Conservation (phyloP, 2,329 filamentous ascomycete genomes). For the Botryosphaeria dothidea region DNA sequence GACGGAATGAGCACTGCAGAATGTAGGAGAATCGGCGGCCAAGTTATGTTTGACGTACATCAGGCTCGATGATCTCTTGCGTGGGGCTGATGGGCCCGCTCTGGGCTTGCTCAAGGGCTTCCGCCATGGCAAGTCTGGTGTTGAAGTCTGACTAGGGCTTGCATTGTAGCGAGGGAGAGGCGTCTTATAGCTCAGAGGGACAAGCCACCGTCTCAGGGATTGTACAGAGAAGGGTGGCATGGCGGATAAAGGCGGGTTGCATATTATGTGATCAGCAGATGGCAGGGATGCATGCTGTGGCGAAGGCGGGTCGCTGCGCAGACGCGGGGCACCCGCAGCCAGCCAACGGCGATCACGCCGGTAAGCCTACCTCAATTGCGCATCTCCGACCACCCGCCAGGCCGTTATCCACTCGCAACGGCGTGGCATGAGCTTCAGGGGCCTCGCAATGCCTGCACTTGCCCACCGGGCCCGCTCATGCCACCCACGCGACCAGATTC, state of each 20-base stretch:
- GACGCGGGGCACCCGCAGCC: neutral
- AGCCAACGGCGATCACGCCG: neutral
- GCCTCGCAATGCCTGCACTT: neutral
- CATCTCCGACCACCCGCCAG: neutral
- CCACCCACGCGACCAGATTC: neutral
- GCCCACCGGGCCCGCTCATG: neutral
- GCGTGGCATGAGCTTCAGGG: neutral
- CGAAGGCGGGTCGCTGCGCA: neutral
- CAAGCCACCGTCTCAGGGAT: neutral
- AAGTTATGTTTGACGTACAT: no score
- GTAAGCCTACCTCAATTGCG: neutral
- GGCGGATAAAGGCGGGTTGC: neutral
- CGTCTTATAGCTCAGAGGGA: neutral
- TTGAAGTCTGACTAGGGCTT: neutral
- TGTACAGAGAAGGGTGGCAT: neutral
- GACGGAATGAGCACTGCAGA: neutral
- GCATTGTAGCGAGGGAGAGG: neutral
- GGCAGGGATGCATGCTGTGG: neutral
- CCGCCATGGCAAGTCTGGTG: conserved; percentile 1
- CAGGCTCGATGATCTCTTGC: conserved; percentile 11
- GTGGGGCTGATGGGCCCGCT: neutral
- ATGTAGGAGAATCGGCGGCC: no score
- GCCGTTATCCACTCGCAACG: neutral
- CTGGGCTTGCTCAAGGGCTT: neutral
- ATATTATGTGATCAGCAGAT: neutral